Base-by-base conservation (phyloP, 495 filamentous ascomycete species). In the Penicillium diatomitis region DNA sequence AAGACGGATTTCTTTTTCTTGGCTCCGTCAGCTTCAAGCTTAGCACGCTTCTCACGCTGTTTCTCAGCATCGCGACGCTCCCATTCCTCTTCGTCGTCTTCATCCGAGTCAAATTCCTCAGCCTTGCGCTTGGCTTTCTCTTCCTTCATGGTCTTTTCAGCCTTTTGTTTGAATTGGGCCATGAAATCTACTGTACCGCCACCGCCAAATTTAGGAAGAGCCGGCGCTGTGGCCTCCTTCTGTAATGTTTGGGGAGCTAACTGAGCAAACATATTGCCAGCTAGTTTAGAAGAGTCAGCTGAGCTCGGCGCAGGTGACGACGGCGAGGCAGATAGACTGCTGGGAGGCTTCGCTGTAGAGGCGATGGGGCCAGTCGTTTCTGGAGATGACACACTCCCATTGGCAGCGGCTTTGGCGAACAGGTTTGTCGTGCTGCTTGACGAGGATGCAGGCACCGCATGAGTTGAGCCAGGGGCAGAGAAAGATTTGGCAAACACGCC, bases 81-180 rank as follows among this genome's bases (percentile, higher is more conserved):
- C 69, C 72, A 75, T 34, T 75, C 73, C n/a, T 52, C 70, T 41
- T 75, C 71, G 34, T 75, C 68, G 11, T 77, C 75, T 30, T 78
- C 75, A 9, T 79, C 77, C 0, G 73, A 78, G 49, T 80, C 77
- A 44, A 70, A 74, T 2, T 82, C 77, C 42, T 77, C 77, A 1
- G 66, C 73, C 55, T 75, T 81, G 41, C 75, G 75, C 57, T 76
- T 77, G 10, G 58, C 62, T 50, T 76, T 75, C 41, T 68, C 67
- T 35, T 73, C 67, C 33, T 64, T 63, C 28, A 56, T 57, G 8
- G 53, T 56, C 38, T 66, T 57, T 6, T 68, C 61, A 3, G 64
- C 59, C 39, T 64, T 53, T 37, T 67, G 59, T 44, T 64, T 64
- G 47, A 71, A 70, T 27, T 71, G 67, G 3, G 63, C 57, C 41